phyloP scores from a whole-genome alignment of 1,284 basidiomycete genomes.

The Ustilago tritici region DNA sequence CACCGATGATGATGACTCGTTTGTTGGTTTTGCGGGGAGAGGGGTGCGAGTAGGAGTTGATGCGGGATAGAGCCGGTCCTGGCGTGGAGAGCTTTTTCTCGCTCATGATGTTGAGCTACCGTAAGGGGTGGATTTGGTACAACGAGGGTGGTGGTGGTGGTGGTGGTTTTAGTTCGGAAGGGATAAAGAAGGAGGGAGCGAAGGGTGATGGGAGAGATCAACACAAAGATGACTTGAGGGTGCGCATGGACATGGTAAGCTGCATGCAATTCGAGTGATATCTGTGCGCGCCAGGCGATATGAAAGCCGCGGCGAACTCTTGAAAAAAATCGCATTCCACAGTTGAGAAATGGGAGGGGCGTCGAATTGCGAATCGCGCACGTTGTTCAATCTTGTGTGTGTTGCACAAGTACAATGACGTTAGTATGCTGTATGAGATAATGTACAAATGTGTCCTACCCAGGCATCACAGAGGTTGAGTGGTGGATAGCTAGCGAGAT shows the following conservation, averaged over 20 bases:
- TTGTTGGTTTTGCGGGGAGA: constrained; percentile 30
- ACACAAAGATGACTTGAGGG: not conserved
- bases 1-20: constrained; percentile 69
- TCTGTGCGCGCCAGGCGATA: not conserved
- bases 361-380: not conserved
- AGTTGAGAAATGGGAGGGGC: not conserved
- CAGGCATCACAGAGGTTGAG: too few species aligned
- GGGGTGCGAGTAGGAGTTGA: constrained; percentile 12
- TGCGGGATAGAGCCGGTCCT: constrained; percentile 20
- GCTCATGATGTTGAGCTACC: not conserved
- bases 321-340: not conserved
- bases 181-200: not conserved
- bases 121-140: not conserved
- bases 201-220: not conserved
- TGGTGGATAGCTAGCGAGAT: not conserved
- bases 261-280: not conserved
- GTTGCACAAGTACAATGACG: too few species aligned
- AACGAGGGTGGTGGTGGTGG: not conserved
- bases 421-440: too few species aligned
- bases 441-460: too few species aligned
- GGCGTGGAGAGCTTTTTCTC: not conserved
- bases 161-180: not conserved
- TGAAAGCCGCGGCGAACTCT: constrained; percentile 1
- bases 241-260: constrained; percentile 1
- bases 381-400: not conserved